Base-by-base conservation (phyloP, 169 alveolate genomes). In the Eimeria zaria region DNA sequence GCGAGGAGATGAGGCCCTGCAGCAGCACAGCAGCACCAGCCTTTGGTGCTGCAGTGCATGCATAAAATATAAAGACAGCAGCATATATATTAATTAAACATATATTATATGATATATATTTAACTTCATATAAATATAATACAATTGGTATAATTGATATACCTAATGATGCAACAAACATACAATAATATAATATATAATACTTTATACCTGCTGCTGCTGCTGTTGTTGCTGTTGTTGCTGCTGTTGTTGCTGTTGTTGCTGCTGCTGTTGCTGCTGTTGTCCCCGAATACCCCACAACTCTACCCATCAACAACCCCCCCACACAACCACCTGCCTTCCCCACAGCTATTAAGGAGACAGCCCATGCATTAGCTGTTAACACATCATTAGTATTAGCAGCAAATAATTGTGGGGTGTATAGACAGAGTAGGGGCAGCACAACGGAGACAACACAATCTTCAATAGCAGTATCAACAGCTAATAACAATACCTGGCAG, bases 391-490 rank as follows among this genome's bases (percentile, higher is more conserved):
- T 24, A 16, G 89, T 41, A 5, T 11, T 33, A n/a, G 89, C 64
- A n/a, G 89, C 89, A 80, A 80, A 80, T 30, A 80, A 46, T 7
- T n/a, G 7, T 36, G 89, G 89, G 16, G 89, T 48, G 53, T 80
- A 80, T 36, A 88, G 91, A 30, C 91, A 92, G 33, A 87, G 83
- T 48, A 73, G 64, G 30, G 98, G 98, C 44, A 97, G 81, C 71
- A 96, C 84, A 20, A 95, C 95, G n/a, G 98, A 92, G 64, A 96
- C 96, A 97, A 97, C 95, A 44, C 89, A 78, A 89, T 97, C 98
- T 76, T 97, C 98, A 11, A 97, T 51, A 1, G 97, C 98, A 6
- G 98, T 97, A 60, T 97, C 98, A 39, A 96, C 39, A 30, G 97
- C 98, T 11, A 97, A 83, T 20, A 89, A 89, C 62, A 97, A 60